These are phyloP conservation scores for Sisymbrium altissimum DNA, from an alignment of 345 rosid species.

Conservation along the genomic window DNA sequence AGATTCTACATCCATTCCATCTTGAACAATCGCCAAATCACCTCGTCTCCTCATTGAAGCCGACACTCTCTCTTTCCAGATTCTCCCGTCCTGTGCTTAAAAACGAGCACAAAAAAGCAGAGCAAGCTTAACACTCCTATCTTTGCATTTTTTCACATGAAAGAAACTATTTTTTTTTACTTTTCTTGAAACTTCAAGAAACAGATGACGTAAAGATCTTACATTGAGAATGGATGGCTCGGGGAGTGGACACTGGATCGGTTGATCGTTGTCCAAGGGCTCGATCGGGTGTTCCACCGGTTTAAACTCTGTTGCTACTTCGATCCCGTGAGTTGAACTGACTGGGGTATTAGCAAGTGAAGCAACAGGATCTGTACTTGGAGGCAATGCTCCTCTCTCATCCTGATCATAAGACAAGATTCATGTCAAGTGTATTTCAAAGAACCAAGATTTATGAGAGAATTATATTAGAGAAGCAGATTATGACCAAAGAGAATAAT, in stretches of 20 bases:
- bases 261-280: conserved; percentile 71
- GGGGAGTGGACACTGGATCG: conserved; percentile 81
- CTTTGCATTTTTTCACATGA: not conserved
- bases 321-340: conserved; percentile 67
- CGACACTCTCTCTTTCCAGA: conserved; percentile 85
- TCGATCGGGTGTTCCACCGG: conserved; percentile 86
- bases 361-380: conserved; percentile 41
- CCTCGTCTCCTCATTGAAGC: conserved; percentile 58
- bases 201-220: conserved; percentile 39
- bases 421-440: not conserved
- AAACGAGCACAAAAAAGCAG: not conserved
- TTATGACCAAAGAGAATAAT: not conserved
- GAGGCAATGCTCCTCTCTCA: conserved; percentile 55
- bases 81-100: conserved; percentile 65
- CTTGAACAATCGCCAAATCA: conserved; percentile 62
- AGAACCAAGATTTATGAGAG: no score
- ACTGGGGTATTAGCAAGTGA: conserved; percentile 20
- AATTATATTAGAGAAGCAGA: not conserved
- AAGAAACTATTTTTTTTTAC: not conserved
- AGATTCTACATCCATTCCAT: conserved; percentile 47
- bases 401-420: conserved; percentile 40
- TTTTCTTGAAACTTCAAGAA: not conserved
- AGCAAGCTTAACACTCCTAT: not conserved
- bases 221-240: conserved; percentile 94
- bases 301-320: conserved; percentile 76